Percentiles rank a stretch among this genome's conserved stretches.
phyloP scores from a whole-genome alignment of 129 eudicot genomes.

The Saussurea involucrata region DNA sequence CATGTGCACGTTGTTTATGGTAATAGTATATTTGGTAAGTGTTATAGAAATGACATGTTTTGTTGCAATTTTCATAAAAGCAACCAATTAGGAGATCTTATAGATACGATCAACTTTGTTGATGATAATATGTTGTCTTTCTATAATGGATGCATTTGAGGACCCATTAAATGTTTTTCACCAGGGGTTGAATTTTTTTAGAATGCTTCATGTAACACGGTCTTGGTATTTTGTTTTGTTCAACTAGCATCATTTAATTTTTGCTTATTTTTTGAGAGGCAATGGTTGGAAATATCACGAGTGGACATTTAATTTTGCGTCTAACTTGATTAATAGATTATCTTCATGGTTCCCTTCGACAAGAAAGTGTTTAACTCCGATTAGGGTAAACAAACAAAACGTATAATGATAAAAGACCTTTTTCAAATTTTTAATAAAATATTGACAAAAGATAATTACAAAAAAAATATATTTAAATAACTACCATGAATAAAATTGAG shows the following conservation, averaged over 20 bases:
- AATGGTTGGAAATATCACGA: not conserved
- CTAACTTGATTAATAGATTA: not conserved
- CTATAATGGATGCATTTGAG: not conserved
- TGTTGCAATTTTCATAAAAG: not conserved
- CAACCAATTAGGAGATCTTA: not conserved
- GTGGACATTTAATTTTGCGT: not conserved
- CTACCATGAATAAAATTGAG: no score
- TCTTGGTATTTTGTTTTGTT: not conserved
- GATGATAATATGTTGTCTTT: not conserved
- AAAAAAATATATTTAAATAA: no score
- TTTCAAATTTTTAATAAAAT: no score
- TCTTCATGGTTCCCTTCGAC: no score
- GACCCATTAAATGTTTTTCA: not conserved
- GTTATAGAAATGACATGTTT: not conserved
- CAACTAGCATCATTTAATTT: not conserved
- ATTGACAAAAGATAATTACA: no score
- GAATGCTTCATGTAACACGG: not conserved
- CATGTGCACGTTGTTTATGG: no score
- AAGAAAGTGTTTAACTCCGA: no score
- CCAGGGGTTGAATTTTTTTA: not conserved
- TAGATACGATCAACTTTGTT: not conserved
- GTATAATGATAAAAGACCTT: no score
- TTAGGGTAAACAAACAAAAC: no score
- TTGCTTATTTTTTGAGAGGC: not conserved
- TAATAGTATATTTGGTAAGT: constrained; percentile 80